phyloP scores from a whole-genome alignment of 192 early-diverging fungal species.

The Gaertneriomyces semiglobifer region DNA sequence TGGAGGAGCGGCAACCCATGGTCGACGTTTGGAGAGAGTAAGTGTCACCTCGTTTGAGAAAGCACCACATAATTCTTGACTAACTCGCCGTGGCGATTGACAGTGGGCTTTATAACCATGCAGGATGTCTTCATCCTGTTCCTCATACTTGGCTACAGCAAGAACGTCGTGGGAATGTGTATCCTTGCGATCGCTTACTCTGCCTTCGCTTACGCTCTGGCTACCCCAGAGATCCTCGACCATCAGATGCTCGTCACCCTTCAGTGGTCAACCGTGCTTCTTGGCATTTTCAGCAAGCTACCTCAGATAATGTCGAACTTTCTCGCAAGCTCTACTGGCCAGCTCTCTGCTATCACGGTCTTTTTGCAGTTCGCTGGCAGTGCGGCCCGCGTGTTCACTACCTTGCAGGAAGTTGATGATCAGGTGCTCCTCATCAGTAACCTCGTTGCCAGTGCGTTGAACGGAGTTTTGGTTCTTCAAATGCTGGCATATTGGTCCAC shows the following conservation, averaged over 20 bases:
- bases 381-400: slow-evolving; percentile 86
- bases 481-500: slow-evolving; percentile 30
- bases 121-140: slow-evolving; percentile 76
- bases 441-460: slow-evolving; percentile 68
- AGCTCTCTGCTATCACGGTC: slow-evolving; percentile 85
- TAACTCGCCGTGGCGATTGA: not conserved
- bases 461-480: slow-evolving; percentile 54
- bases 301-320: slow-evolving; percentile 89
- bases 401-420: slow-evolving; percentile 87
- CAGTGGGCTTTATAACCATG: slow-evolving; percentile 71
- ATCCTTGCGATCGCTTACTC: slow-evolving; percentile 35
- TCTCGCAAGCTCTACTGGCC: slow-evolving; percentile 79
- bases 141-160: slow-evolving; percentile 42
- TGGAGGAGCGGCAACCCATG: slow-evolving; percentile 78
- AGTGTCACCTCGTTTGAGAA: not conserved
- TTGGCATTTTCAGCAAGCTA: slow-evolving; percentile 75
- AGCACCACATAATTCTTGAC: not conserved
- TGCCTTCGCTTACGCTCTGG: slow-evolving; percentile 54
- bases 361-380: slow-evolving; percentile 85
- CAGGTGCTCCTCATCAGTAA: slow-evolving; percentile 67
- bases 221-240: slow-evolving; percentile 45
- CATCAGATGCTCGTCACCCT: slow-evolving; percentile 55
- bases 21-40: slow-evolving; percentile 61
- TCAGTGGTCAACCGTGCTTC: slow-evolving; percentile 73
- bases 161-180: slow-evolving; percentile 32